These are phyloP conservation scores for Fusarium sp. DNA, from an alignment of 2,329 filamentous ascomycete species.

Conservation along the genomic window DNA sequence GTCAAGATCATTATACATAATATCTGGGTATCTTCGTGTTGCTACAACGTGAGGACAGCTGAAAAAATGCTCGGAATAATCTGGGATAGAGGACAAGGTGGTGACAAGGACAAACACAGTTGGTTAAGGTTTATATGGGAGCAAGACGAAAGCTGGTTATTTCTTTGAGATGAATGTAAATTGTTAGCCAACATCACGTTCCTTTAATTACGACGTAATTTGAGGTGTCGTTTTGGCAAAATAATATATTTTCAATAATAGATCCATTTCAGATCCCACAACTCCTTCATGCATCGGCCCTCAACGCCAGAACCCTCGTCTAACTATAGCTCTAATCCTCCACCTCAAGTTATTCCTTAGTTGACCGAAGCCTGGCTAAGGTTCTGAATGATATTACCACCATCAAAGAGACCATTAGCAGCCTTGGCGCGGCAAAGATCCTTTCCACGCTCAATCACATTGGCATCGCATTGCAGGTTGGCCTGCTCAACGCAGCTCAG, in stretches of 20 bases:
- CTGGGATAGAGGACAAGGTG: rapidly evolving
- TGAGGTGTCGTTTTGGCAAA: not conserved
- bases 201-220: not conserved
- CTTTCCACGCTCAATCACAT: slow-evolving; percentile 12
- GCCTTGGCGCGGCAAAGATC: slow-evolving; percentile 13
- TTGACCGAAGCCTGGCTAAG: slow-evolving; percentile 2
- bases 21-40: not conserved
- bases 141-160: not conserved
- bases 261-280: not conserved
- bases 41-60: not conserved
- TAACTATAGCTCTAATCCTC: not conserved
- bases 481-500: slow-evolving; percentile 13
- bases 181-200: rapidly evolving
- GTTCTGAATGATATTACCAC: slow-evolving; percentile 16
- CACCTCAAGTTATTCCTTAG: not conserved
- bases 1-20: rapidly evolving
- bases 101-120: rapidly evolving
- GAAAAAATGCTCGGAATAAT: not conserved
- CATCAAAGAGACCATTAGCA: not conserved
- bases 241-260: not conserved
- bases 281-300: not conserved
- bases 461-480: slow-evolving; percentile 7
- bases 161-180: not conserved
- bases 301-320: not conserved
- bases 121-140: not conserved